Conservation (phyloP, 2,329 filamentous ascomycete species). For the Phyllosticta citrichinensis region DNA sequence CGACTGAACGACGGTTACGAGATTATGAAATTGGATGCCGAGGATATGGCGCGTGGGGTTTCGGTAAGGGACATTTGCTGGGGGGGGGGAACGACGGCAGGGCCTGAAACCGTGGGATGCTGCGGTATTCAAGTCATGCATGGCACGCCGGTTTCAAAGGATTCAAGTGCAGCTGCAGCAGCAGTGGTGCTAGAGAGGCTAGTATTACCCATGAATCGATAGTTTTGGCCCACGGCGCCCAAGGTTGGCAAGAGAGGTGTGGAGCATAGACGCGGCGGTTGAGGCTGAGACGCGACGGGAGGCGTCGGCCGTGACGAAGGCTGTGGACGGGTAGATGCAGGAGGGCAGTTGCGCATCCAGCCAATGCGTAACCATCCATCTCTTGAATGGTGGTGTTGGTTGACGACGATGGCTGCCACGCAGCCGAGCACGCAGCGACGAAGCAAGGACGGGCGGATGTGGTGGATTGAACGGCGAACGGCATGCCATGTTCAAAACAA, state of each 20-base stretch:
- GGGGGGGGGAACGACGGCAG: neutral
- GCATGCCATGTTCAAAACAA: neutral
- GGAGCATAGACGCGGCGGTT: neutral
- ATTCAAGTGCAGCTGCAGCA: neutral
- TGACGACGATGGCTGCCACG: neutral
- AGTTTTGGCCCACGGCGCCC: neutral
- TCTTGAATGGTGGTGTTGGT: no score
- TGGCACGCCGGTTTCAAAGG: no score
- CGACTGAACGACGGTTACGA: constrained; percentile 7
- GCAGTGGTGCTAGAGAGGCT: neutral
- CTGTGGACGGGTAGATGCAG: neutral
- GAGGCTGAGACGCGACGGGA: neutral
- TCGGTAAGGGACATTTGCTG: neutral
- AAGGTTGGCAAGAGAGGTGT: neutral
- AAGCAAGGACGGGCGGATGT: neutral
- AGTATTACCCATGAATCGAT: neutral
- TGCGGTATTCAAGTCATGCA: neutral
- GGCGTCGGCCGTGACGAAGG: neutral
- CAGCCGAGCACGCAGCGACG: neutral
- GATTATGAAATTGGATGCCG: constrained; percentile 2
- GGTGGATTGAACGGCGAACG: no score
- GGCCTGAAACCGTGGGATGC: constrained; percentile 7
- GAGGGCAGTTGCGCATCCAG: neutral
- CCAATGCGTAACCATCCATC: no score
- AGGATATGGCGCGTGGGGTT: neutral